Evolutionary conservation across 768 basidiomycete species (phyloP), one percentile per base, ranked within the genome.

Genomic region (Leucosporidium yakuticum): DNA sequence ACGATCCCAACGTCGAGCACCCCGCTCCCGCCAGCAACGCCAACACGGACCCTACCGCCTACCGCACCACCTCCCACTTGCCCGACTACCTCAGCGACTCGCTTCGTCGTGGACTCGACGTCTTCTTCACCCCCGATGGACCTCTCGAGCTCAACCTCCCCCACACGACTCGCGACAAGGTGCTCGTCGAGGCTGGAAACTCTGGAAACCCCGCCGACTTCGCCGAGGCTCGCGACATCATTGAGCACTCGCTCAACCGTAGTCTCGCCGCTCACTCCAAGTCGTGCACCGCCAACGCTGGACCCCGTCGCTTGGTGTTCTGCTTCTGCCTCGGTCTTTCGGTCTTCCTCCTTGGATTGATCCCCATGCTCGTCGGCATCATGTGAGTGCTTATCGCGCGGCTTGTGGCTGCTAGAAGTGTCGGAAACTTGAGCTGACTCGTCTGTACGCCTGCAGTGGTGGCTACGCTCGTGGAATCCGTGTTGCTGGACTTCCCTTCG

Each of bases 101-200:
- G n/a, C 61, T 71, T 34, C 67, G 65, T 19, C 70, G 70, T 12
- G 70, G 70, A 4, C 70, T 71, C 70, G 67, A 67, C 66, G 66
- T 63, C 63, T 71, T 71, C 70, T 65, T 71, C 49, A 57, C 67
- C 23, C 70, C 70, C n/a, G 65, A 71, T 48, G 70, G 64, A 4
- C 67, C 70, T 9, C 70, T 71, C 64, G 70, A 71, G 63, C 70
- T 71, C 57, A 71, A 71, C 67, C 64, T 71, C 32, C 63, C 70
- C 27, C 62, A 63, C 31, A 64, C 67, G 9, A 65, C 67, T 9
- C 67, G 70, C 54, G 70, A 65, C 64, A 65, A 57, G 57, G 51
- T 44, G n/a, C 70, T 71, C 58, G 67, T 68, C 67, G 70, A 65
- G 20, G 70, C 70, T 2, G 70, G 70, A n/a, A 60, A 65, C 59